Evolutionary conservation across 164 flowering plant genomes (phyloP).

Genomic region (Liriodendron chinense): DNA sequence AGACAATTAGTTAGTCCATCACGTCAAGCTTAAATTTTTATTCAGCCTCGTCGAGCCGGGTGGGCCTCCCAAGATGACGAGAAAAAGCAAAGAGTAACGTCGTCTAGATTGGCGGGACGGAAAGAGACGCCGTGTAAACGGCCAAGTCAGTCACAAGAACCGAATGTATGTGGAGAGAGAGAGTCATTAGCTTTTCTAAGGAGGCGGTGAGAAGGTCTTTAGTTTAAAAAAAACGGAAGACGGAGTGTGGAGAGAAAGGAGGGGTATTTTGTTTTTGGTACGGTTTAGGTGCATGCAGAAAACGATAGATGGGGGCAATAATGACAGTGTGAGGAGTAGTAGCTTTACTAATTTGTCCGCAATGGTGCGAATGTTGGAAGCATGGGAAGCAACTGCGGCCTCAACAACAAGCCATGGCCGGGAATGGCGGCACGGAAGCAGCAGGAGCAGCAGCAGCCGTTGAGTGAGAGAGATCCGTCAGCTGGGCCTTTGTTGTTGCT

Average conservation of each 20-base stretch:
- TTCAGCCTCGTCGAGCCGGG: not conserved
- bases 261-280: not conserved
- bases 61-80: not conserved
- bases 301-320: slow-evolving; percentile 22
- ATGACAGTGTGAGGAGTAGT: slow-evolving; percentile 16
- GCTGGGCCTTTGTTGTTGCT: not conserved
- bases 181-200: too few species aligned
- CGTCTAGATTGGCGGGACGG: not conserved
- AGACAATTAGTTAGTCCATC: slow-evolving; percentile 21
- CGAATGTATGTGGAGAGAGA: too few species aligned
- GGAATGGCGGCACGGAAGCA: slow-evolving; percentile 31
- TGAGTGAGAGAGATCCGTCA: not conserved
- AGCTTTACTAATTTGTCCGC: slow-evolving; percentile 23
- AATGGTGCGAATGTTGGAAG: slow-evolving; percentile 63
- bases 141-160: not conserved
- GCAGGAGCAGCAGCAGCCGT: not conserved
- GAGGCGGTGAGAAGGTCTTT: not conserved
- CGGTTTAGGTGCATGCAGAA: slow-evolving; percentile 5
- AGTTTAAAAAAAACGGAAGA: too few species aligned
- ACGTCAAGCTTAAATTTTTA: slow-evolving; percentile 10
- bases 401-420: slow-evolving; percentile 14
- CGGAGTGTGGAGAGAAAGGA: not conserved
- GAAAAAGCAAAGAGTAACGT: not conserved
- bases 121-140: slow-evolving; percentile 8
- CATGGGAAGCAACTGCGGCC: slow-evolving; percentile 53